Evolutionary conservation across 768 basidiomycete genomes (phyloP).

Genomic region (Coprinellus micaceus): DNA sequence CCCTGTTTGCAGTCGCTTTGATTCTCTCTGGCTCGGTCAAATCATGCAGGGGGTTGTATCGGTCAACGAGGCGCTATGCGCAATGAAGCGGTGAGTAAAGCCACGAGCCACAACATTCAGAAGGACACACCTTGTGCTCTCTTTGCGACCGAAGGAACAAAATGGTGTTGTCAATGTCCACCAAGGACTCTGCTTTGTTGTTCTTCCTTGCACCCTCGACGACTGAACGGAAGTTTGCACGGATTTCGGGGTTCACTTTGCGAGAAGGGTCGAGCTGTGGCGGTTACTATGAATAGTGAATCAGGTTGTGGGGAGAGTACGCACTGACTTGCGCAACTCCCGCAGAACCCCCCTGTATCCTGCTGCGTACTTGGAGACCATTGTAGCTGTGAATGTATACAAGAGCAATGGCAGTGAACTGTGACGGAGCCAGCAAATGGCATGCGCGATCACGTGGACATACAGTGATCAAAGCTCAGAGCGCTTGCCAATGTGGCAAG

Average conservation of each 20-base stretch:
- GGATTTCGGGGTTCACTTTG: constrained; percentile 40
- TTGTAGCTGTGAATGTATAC: constrained; percentile 8
- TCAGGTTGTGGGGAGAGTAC: constrained; percentile 14
- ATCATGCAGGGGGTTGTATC: constrained; percentile 85
- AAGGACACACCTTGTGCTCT: constrained; percentile 78
- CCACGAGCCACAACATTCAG: no score
- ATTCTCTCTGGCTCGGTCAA: constrained; percentile 78
- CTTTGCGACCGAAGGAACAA: constrained; percentile 72
- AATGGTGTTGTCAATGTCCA: constrained; percentile 55
- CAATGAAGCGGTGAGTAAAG: neutral
- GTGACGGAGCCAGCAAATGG: no score
- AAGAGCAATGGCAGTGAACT: neutral
- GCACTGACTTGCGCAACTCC: constrained; percentile 52
- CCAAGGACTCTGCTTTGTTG: constrained; percentile 26
- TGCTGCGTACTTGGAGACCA: constrained; percentile 30
- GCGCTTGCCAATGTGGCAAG: no score
- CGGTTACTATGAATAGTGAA: neutral
- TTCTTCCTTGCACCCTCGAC: constrained; percentile 39
- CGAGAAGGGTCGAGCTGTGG: constrained; percentile 29
- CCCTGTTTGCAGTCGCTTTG: constrained; percentile 79
- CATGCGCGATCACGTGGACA: no score
- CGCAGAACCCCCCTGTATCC: constrained; percentile 52
- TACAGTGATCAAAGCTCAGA: no score
- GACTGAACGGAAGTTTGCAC: constrained; percentile 50
- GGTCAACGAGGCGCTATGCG: constrained; percentile 66